Percentiles rank a stretch among this genome's conserved stretches.
phyloP scores from a whole-genome alignment of 257 asterid genomes.

The Parsonsia alboflavescens region DNA sequence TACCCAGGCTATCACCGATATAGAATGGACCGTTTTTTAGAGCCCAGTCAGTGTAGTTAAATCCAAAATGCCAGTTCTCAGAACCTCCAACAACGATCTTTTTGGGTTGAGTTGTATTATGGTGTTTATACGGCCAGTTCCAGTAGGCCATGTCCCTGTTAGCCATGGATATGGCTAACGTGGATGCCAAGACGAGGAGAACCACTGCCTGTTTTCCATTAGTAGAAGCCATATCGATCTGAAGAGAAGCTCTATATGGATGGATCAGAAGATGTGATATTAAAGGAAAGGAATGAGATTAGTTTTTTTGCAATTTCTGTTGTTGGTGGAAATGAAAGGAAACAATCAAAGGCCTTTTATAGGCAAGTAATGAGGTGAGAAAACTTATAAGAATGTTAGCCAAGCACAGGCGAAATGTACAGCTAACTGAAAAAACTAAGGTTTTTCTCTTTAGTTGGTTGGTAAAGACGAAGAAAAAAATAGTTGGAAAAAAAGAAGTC shows the following conservation, averaged over 20 bases:
- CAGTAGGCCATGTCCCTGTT: constrained; percentile 31
- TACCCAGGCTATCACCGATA: constrained; percentile 59
- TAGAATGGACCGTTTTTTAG: constrained; percentile 49
- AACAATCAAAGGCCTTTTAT: constrained; percentile 7
- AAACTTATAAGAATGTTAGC: not conserved
- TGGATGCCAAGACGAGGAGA: constrained; percentile 13
- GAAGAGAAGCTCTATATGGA: not conserved
- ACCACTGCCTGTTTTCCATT: constrained; percentile 14
- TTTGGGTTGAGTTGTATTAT: constrained; percentile 28
- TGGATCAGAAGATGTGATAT: not conserved
- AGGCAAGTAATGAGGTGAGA: not conserved
- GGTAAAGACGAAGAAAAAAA: constrained; percentile 3
- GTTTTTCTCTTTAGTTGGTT: constrained; percentile 10
- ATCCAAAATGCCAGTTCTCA: constrained; percentile 61
- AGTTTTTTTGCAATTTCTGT: not conserved
- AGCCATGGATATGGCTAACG: constrained; percentile 32
- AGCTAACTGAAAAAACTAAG: not conserved
- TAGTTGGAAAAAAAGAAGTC: not conserved
- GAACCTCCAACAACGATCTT: constrained; percentile 53
- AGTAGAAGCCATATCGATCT: constrained; percentile 24
- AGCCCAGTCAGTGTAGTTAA: constrained; percentile 68
- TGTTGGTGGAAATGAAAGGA: constrained; percentile 5
- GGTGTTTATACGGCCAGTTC: constrained; percentile 42
- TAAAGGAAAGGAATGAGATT: not conserved
- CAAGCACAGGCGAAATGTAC: not conserved